Conservation (phyloP, 805 yeast species). For the Pichia cephalocereana region DNA sequence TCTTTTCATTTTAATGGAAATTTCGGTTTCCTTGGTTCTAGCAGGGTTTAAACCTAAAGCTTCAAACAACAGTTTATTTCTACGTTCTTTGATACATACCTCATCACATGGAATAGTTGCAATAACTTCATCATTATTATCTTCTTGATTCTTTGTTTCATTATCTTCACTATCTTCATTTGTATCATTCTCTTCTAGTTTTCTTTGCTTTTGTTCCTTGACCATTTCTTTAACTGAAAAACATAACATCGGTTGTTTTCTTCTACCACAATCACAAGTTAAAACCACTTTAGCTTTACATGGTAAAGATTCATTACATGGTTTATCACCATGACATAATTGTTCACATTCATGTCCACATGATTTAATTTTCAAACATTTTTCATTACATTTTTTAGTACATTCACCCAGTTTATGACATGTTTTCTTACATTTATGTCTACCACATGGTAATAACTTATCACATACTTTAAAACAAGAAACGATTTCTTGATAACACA, state of each 20-base stretch:
- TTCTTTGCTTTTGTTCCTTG: not conserved
- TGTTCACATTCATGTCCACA: conserved; percentile 65
- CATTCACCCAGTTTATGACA: conserved; percentile 58
- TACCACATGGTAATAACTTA: conserved; percentile 35
- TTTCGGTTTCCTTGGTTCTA: conserved; percentile 11
- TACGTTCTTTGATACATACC: conserved; percentile 49
- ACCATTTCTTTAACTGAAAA: conserved; percentile 21
- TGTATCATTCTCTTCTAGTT: not conserved
- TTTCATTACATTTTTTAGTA: conserved; percentile 44
- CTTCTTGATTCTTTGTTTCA: not conserved
- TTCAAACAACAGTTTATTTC: conserved; percentile 53
- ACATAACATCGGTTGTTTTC: conserved; percentile 42
- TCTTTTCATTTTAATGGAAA: conserved; percentile 15
- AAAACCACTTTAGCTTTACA: conserved; percentile 45
- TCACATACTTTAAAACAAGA: conserved; percentile 66
- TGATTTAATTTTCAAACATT: conserved; percentile 45
- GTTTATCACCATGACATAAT: conserved; percentile 48
- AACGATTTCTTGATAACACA: conserved; percentile 59
- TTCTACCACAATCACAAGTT: conserved; percentile 58
- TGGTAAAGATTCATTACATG: conserved; percentile 42
- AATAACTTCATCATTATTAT: not conserved
- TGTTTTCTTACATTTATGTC: conserved; percentile 40
- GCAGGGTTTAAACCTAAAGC: conserved; percentile 38
- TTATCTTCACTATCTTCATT: not conserved
- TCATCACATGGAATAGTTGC: conserved; percentile 52